Evolutionary conservation across 2,329 filamentous ascomycete genomes (phyloP).

Genomic region (Emergomyces orientalis): DNA sequence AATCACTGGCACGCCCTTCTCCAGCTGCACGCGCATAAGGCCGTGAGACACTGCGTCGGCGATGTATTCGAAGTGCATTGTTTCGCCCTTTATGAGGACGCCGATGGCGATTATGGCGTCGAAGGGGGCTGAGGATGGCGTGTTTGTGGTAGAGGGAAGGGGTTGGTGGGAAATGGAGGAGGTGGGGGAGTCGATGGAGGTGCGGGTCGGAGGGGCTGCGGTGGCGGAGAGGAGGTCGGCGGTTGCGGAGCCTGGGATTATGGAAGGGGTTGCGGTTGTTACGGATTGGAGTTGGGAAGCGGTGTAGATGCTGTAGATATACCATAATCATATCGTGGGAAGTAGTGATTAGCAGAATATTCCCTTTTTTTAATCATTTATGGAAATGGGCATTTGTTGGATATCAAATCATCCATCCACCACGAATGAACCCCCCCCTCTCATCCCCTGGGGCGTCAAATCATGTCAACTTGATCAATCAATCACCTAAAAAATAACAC

Average conservation of each 20-base stretch:
- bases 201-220: conserved; percentile 54
- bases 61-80: conserved; percentile 99
- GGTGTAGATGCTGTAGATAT: conserved; percentile 57
- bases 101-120: conserved; percentile 93
- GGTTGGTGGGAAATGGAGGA: conserved; percentile 26
- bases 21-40: conserved; percentile 87
- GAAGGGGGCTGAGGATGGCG: conserved; percentile 50
- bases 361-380: neutral
- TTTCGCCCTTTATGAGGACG: conserved; percentile 95
- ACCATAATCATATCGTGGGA: neutral
- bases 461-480: neutral
- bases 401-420: neutral
- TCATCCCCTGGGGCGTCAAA: too few species aligned
- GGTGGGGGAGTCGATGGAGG: conserved; percentile 31
- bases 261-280: conserved; percentile 40
- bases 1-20: conserved; percentile 78
- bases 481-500: neutral
- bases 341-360: neutral
- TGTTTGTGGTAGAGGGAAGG: conserved; percentile 4
- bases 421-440: too few species aligned
- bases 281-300: conserved; percentile 78
- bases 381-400: conserved; percentile 2
- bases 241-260: conserved; percentile 32
- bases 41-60: conserved; percentile 82
- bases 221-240: conserved; percentile 46